Base-by-base conservation (phyloP, 345 rosid species). In the Diplotaxis tenuifolia region DNA sequence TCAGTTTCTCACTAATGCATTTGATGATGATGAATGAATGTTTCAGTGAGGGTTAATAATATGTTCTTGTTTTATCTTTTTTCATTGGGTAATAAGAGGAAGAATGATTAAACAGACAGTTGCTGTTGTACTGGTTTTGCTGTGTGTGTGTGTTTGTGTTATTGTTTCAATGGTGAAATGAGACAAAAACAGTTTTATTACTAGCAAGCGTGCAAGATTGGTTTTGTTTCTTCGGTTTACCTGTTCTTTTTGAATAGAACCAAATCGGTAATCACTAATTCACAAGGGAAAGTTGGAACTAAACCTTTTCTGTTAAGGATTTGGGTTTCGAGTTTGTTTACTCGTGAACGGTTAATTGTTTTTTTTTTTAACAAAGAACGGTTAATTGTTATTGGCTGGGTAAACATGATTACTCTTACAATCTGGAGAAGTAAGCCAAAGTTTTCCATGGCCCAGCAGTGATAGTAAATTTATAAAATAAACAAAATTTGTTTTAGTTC, bases 11-110 rank as follows among this genome's bases (percentile, higher is more conserved):
- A 62, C 49, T 29, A 29, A 54, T 42, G 31, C 75, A 63, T 45
- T 55, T 70, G 70, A 55, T 69, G 59, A 63, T 40, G 79, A 75
- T 53, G 72, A 53, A 63, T 76, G 75, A 59, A 62, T 70, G 66
- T 63, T 54, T 75, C 31, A 0, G 18, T 2, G 6, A 60, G 23
- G 56, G 38, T 38, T 62, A 14, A 62, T 9, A 9, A 62, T 6
- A 9, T 58, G 62, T 78, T 59, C 20, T 77, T 64, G 72, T 65
- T 31, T 42, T 31, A 23, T 73, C 50, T 14, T 4, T 62, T n/a
- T n/a, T 11, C 32, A 25, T 20, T 12, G 36, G 21, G 52, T 70
- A 71, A 72, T 67, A 75, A 75, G 71, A 32, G 31, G 47, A 47
- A 29, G 52, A 56, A 31, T 70, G 79, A 70, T 64, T 42, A 71